Percentiles rank a stretch among this genome's conserved stretches.
Conservation (phyloP, 2,329 filamentous ascomycete genomes). For the Lanzia echinophila region DNA sequence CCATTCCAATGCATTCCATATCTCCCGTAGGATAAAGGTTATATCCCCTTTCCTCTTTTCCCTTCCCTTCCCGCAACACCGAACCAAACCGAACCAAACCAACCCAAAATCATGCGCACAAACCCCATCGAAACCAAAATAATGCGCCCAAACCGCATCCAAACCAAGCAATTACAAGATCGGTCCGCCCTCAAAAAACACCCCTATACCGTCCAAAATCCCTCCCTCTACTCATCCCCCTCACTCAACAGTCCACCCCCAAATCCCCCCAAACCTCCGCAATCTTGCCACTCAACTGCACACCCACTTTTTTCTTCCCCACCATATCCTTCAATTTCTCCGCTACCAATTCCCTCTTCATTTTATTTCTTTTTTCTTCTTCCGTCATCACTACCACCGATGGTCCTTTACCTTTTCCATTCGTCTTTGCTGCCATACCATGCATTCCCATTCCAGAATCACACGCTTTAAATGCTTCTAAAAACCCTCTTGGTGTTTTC, state of each 20-base stretch:
- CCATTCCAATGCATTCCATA: no score
- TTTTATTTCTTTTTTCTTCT: slow-evolving; percentile 34
- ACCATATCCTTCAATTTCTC: slow-evolving; percentile 50
- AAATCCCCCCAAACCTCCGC: slow-evolving; percentile 63
- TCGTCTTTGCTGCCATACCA: slow-evolving; percentile 30
- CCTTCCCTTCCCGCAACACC: no score
- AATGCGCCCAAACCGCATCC: no score
- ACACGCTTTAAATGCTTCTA: slow-evolving; percentile 53
- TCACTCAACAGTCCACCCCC: not conserved
- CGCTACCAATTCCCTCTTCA: slow-evolving; percentile 54
- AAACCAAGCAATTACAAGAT: no score
- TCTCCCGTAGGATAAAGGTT: no score
- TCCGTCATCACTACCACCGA: not conserved
- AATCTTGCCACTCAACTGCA: slow-evolving; percentile 59
- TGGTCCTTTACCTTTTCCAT: not conserved
- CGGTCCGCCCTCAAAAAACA: no score
- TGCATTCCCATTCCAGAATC: slow-evolving; percentile 26
- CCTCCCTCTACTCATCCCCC: not conserved
- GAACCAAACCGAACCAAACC: no score
- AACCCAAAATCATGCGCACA: no score
- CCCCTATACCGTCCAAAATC: not conserved
- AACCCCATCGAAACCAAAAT: no score
- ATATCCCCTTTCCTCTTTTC: no score
- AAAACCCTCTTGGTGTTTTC: slow-evolving; percentile 64
- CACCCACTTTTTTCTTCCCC: slow-evolving; percentile 62